Evolutionary conservation across 2,329 filamentous ascomycete genomes (phyloP), one percentile per base, ranked within the genome.

Genomic region (Talaromyces albobiverticillius): DNA sequence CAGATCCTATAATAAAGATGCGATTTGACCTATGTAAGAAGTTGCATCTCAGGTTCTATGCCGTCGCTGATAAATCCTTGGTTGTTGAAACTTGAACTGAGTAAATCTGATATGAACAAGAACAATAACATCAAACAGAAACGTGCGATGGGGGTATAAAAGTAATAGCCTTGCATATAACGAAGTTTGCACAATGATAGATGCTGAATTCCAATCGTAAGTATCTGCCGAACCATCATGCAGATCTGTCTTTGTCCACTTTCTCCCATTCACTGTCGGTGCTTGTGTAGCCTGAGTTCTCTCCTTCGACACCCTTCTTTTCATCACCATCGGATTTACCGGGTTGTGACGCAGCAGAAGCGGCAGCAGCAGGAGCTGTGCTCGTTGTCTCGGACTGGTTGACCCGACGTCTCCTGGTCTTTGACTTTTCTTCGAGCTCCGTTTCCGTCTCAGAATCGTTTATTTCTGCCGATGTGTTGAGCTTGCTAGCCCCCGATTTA

Each of bases 231-330:
- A 13, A 25, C n/a, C 26, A 26, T 53, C 43, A 57, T 43, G 41
- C 25, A 20, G 53, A 43, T 43, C 46, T 57, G 29, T 55, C 55
- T 40, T 48, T 53, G 20, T 89, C 90, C 3, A 97, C 88, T 78
- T 94, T 95, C 77, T 96, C 93, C 93, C 93, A 97, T 74, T 97
- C 93, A 66, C 93, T 93, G 75, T 97, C 93, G 4, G 92, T 96
- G 72, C 90, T 93, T 58, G 79, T 65, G 59, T 83, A 80, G 10
- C 79, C 80, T n/a, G 74, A 77, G 51, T 67, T 78, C 51, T 79
- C 78, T 53, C 78, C 78, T 10, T 74, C 70, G 53, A 73, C 63
- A 58, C 68, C 76, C 63, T 65, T 70, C 55, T 75, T 71, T 66
- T 77, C 72, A 29, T 61, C 62, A 26, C 58, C 56, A 48, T 64